phyloP scores from a whole-genome alignment of 2,329 filamentous ascomycete species.

The Hypoxylon sp. region DNA sequence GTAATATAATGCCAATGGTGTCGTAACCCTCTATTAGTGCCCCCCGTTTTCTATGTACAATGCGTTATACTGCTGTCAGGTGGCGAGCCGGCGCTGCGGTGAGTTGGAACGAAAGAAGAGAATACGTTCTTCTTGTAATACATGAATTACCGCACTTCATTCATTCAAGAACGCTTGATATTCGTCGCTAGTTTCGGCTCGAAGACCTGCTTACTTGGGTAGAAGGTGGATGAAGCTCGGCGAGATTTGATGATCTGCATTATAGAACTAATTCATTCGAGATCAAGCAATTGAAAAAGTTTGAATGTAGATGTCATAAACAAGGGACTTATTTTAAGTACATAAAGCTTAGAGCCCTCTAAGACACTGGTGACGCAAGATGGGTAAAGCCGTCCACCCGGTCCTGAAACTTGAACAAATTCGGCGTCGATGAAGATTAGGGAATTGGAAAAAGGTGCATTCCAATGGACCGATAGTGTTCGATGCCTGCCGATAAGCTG shows the following conservation, averaged over 20 bases:
- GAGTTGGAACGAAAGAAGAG: conserved; percentile 13
- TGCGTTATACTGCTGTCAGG: conserved; percentile 39
- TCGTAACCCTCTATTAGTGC: conserved; percentile 33
- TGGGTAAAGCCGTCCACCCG: conserved; percentile 28
- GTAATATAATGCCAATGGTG: conserved; percentile 47
- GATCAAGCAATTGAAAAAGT: conserved; percentile 24
- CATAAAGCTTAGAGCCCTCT: conserved; percentile 4
- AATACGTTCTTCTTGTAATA: conserved; percentile 14
- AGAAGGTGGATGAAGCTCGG: conserved; percentile 20
- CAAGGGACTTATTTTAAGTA: conserved; percentile 16
- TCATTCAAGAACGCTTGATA: conserved; percentile 9
- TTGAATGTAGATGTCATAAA: conserved; percentile 8
- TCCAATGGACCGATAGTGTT: not conserved
- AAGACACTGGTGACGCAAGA: conserved; percentile 33
- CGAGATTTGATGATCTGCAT: conserved; percentile 29
- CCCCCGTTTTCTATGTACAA: conserved; percentile 20
- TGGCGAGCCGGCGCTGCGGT: conserved; percentile 39
- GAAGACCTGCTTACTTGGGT: conserved; percentile 36
- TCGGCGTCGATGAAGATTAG: conserved; percentile 12
- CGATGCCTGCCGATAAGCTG: conserved; percentile 1
- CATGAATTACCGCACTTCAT: conserved; percentile 15
- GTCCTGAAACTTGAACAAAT: conserved; percentile 17
- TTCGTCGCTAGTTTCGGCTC: conserved; percentile 13
- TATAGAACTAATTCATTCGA: conserved; percentile 32
- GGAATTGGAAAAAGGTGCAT: not conserved